phyloP scores from a whole-genome alignment of 2,329 filamentous ascomycete species.

The Exophiala sp. region DNA sequence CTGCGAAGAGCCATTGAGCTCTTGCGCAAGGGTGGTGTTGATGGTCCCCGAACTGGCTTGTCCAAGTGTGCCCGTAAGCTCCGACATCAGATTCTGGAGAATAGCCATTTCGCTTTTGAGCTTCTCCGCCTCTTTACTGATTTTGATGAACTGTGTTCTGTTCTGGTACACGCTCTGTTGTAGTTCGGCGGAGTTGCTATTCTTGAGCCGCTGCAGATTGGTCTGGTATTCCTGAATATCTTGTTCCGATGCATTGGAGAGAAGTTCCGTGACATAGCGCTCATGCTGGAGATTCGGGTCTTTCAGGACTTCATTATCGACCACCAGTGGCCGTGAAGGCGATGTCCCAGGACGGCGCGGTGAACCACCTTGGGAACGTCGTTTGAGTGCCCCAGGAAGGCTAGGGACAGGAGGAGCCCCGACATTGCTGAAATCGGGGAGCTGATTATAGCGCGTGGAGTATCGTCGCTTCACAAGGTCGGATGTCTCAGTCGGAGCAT shows the following conservation, averaged over 20 bases:
- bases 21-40: conserved; percentile 42
- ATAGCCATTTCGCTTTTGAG: conserved; percentile 93
- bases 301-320: conserved; percentile 71
- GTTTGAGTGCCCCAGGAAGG: conserved; percentile 52
- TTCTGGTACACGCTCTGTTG: conserved; percentile 97
- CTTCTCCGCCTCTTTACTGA: conserved; percentile 98
- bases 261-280: conserved; percentile 60
- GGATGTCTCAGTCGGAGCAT: conserved; percentile 43
- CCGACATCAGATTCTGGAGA: conserved; percentile 82
- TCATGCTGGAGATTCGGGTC: conserved; percentile 76
- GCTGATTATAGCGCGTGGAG: conserved; percentile 81
- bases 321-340: conserved; percentile 53
- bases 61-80: conserved; percentile 67
- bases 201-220: conserved; percentile 68
- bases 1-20: conserved; percentile 12
- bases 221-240: conserved; percentile 79
- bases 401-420: conserved; percentile 64
- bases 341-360: conserved; percentile 50
- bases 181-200: conserved; percentile 71
- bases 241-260: conserved; percentile 79
- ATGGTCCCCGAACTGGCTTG: conserved; percentile 35
- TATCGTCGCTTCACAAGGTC: conserved; percentile 93
- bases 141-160: conserved; percentile 96
- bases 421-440: conserved; percentile 62
- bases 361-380: conserved; percentile 41